Base-by-base conservation (phyloP, 192 early-diverging fungal genomes). In the Ambispora gerdemannii region DNA sequence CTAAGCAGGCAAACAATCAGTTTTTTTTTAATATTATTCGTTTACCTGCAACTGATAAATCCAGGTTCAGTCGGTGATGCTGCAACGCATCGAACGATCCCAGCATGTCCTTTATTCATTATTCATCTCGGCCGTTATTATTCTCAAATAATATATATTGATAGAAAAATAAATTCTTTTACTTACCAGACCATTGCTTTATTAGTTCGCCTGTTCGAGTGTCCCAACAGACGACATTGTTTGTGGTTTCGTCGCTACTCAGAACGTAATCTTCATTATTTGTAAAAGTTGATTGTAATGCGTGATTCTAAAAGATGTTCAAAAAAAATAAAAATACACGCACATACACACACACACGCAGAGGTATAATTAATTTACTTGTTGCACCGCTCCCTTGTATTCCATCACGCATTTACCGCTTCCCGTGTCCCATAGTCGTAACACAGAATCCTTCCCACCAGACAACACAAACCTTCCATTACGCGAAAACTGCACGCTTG, bases 401-500 rank as follows among this genome's bases (percentile, higher is more conserved):
- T 84, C 80, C 72, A 87, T 82, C 49, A 95, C 79, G 33, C 89
- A 72, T 35, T 84, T 84, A 0, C 93, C 93, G 24, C 82, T 88
- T 15, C 80, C 77, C 63, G 91, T 75, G 34, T 98, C 95, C 95
- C 95, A 98, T 51, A 96, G 76, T 68, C 86, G 82, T 11, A 84
- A 79, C 3, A 77, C 38, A 2, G 90, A 91, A 77, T 98, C 94
- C 20, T 82, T 76, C 1, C 95, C 95, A 3, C 88, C 89, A 0
- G 90, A 88, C 36, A 98, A 73, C 24, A 95, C 63, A 68, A 90
- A 94, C 43, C 86, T 85, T 30, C 85, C 83, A 78, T 86, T 92
- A 61, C 83, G 84, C 13, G 94, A 91, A 50, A 96, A 89, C 27
- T 79, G 65, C 0, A 91, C 88, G n/a, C 81, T 87, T 2, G 89